Evolutionary conservation across 805 yeast species (phyloP).

Genomic region (Saccharomycopsis babjevae): DNA sequence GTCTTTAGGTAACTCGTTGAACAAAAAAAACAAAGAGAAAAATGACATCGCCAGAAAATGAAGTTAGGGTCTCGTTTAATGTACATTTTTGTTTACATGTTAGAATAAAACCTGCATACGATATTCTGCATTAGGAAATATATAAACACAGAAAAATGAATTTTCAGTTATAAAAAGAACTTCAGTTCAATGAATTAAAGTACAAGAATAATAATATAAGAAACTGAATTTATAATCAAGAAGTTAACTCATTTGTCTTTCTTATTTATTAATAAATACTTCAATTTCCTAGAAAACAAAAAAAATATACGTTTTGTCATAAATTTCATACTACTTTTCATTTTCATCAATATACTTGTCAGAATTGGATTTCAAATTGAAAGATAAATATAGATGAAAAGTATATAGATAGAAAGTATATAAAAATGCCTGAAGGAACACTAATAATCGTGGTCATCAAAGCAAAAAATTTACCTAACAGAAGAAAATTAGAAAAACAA

Average conservation of each 20-base stretch:
- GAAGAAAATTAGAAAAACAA: conserved; percentile 82
- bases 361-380: neutral
- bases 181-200: neutral
- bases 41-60: too few species aligned
- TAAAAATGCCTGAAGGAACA: conserved; percentile 29
- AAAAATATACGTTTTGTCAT: too few species aligned
- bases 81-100: neutral
- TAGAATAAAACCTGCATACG: neutral
- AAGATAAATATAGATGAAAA: too few species aligned
- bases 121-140: neutral
- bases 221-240: neutral
- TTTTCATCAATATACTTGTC: neutral
- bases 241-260: neutral
- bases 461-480: conserved; percentile 80
- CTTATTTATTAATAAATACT: neutral
- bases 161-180: neutral
- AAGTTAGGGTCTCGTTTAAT: neutral
- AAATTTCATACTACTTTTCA: neutral
- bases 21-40: neutral
- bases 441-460: conserved; percentile 68
- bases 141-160: neutral
- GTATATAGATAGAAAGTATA: too few species aligned
- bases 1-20: neutral
- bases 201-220: neutral
- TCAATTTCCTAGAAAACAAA: neutral